Evolutionary conservation across 768 basidiomycete genomes (phyloP), one percentile per base, ranked within the genome.

Genomic region (Sarcomyxa edulis): DNA sequence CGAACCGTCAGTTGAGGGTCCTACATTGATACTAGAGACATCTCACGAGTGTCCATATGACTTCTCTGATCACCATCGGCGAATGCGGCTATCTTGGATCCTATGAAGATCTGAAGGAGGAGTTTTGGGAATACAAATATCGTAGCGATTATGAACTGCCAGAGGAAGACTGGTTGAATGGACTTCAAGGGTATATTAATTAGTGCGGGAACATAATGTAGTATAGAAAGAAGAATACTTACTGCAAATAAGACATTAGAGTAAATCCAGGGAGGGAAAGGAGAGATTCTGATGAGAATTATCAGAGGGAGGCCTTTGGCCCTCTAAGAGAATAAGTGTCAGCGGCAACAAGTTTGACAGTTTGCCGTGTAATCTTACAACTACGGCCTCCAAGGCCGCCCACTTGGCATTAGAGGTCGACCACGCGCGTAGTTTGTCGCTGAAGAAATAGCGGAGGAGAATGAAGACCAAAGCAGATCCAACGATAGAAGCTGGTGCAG

Each of bases 251-350:
- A 64, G 1, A 80, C 65, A 43, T 89, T 91, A n/a, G 81, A 78
- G 51, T 90, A 93, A 0, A 84, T 83, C 84, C 87, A 91, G 3
- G 90, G 87, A 32, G 87, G 88, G 55, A 93, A 76, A 4, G 90
- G 81, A 3, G 85, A 89, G 15, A 87, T 56, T 10, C 89, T 79
- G 44, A 92, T 82, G 32, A 93, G 71, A 47, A 89, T 74, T 27
- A 93, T 85, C 16, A 91, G 64, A n/a, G 81, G 81, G 12, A 91
- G 63, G 20, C 90, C 90, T 56, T 83, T 86, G 11, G 78, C 75
- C 43, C 65, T 68, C 85, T 88, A 43, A 48, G 24, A 42, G 38
- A 41, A 32, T 16, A 32, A 15, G 30, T 26, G 28, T 1, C 32
- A 32, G 19, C 4, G 15, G 34, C 22, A 32, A n/a, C 23, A 36